These are phyloP conservation scores for Vanilla planifolia DNA, from an alignment of 106 monocot genomes.

Conservation along the genomic window DNA sequence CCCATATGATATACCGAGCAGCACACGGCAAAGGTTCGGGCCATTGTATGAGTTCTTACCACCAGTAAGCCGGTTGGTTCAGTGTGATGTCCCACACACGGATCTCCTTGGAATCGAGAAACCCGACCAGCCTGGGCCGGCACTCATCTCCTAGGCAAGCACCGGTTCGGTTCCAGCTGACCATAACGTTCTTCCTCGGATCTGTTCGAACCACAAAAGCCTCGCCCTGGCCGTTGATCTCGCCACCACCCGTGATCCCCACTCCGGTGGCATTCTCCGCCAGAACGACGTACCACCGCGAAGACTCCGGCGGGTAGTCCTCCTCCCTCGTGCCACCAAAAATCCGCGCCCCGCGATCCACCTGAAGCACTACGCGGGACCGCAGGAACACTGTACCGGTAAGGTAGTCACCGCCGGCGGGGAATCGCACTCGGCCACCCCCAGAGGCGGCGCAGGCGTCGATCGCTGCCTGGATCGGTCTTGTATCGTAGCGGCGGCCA, in stretches of 20 bases:
- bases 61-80: conserved; percentile 87
- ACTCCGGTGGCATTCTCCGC: conserved; percentile 66
- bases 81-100: conserved; percentile 51
- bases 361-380: conserved; percentile 53
- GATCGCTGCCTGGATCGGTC: conserved; percentile 60
- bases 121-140: conserved; percentile 80
- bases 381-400: conserved; percentile 65
- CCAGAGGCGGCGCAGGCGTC: conserved; percentile 43
- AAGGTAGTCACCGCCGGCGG: conserved; percentile 50
- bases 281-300: conserved; percentile 83
- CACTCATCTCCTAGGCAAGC: conserved; percentile 84
- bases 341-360: conserved; percentile 57
- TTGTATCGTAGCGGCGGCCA: conserved; percentile 50
- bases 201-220: conserved; percentile 53
- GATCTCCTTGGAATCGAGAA: conserved; percentile 56
- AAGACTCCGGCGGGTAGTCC: conserved; percentile 63
- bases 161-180: conserved; percentile 94
- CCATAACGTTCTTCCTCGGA: conserved; percentile 87
- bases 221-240: conserved; percentile 78
- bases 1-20: too few relatives aligned
- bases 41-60: too few relatives aligned
- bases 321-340: conserved; percentile 63
- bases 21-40: too few relatives aligned
- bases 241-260: conserved; percentile 82
- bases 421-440: conserved; percentile 58